Evolutionary conservation across 2,329 filamentous ascomycete species (phyloP), one percentile per base, ranked within the genome.

Genomic region (Helotiales sp.): DNA sequence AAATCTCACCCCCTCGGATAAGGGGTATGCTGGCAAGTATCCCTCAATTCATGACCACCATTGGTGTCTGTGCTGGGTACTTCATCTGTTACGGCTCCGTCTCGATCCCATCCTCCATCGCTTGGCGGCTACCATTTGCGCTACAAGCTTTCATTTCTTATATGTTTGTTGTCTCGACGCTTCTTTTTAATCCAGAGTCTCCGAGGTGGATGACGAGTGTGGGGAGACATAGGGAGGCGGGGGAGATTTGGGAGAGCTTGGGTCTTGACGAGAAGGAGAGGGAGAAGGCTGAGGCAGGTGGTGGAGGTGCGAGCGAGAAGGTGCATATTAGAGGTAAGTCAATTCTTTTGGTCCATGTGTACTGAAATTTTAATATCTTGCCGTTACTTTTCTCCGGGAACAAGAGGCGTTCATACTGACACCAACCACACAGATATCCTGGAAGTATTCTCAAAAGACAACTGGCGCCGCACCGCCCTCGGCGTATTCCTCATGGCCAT

Each of bases 11-110:
- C 0, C 72, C 77, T 1, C 71, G 70, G 3, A 69, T 73, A 3
- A 72, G 84, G 27, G 84, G 83, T 0, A 72, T 76, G 0, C 66
- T 87, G 2, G 77, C 79, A 0, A 78, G 79, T 0, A 69, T 80
- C 3, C 80, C 82, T 0, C 83, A 86, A 61, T 73, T 85, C 49
- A 66, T 82, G 44, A 76, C 76, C 2, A 79, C 77, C 0, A 49
- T 78, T 1, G 83, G 81, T 0, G 68, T 86, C 2, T 78, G 79
- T 9, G 47, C 75, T 0, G 85, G 84, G 0, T 87, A 83, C 62
- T 87, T 88, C 63, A 78, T 76, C 9, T 85, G 82, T 68, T 87
- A 86, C 61, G 82, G 80, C 7, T 80, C 77, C 22, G 73, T 79
- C 0, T 65, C 70, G 1, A 73, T 84, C 7, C 34, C 70, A 1